These are phyloP conservation scores for Apiospora phragmitis DNA, from an alignment of 2,329 filamentous ascomycete genomes.

Conservation along the genomic window DNA sequence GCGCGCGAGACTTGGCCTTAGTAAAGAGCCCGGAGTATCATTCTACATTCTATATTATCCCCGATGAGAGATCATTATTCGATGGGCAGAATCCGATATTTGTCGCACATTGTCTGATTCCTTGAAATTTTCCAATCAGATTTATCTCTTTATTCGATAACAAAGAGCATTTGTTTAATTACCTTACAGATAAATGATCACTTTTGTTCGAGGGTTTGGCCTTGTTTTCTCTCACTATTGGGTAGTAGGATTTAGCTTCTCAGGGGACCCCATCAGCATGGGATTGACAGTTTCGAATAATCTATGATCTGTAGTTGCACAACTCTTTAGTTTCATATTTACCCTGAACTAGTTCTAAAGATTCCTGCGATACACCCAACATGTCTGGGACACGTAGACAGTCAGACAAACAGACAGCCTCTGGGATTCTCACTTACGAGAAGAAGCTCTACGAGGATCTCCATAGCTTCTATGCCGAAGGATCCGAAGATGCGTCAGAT, in stretches of 20 bases:
- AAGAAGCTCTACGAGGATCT: not conserved
- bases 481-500: not conserved
- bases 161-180: not conserved
- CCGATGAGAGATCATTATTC: rapidly evolving
- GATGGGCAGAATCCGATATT: not conserved
- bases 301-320: not conserved
- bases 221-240: not conserved
- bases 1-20: not conserved
- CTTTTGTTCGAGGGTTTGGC: not conserved
- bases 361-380: too few relatives aligned
- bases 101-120: not conserved
- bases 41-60: not conserved
- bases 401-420: not conserved
- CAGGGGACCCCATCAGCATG: not conserved
- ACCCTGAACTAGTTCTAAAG: not conserved
- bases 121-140: not conserved
- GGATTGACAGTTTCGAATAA: not conserved
- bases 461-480: not conserved
- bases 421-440: not conserved
- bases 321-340: too few relatives aligned
- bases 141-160: not conserved
- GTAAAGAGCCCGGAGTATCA: not conserved
- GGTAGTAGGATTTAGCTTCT: not conserved
- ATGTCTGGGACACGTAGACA: not conserved
- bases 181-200: not conserved